Conservation (phyloP, 164 flowering plant species). For the Annona squamosa region DNA sequence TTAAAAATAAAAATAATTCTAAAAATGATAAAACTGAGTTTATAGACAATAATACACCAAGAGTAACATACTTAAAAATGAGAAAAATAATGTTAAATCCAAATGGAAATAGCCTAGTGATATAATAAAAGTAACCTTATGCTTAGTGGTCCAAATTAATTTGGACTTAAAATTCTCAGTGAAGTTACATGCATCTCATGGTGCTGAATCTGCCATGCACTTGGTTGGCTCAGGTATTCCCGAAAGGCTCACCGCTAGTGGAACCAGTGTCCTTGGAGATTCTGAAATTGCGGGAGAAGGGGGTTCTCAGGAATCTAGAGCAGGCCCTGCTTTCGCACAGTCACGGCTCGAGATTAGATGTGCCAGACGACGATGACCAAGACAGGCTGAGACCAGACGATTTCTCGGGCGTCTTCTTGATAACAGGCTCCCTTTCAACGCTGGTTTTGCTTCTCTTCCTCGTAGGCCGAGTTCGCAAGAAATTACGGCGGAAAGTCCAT, state of each 20-base stretch:
- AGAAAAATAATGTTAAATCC: too few species aligned
- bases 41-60: too few species aligned
- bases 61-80: too few species aligned
- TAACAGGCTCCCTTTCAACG: constrained; percentile 13
- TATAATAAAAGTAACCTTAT: too few species aligned
- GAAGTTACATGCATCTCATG: too few species aligned
- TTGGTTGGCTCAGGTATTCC: constrained; percentile 12
- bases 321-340: neutral
- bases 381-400: constrained; percentile 8
- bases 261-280: constrained; percentile 12
- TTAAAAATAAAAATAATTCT: too few species aligned
- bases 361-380: constrained; percentile 1
- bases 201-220: too few species aligned
- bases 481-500: neutral
- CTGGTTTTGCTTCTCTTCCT: constrained; percentile 5
- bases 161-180: too few species aligned
- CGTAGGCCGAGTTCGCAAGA: neutral
- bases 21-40: too few species aligned
- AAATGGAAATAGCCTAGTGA: too few species aligned
- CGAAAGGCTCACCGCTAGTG: constrained; percentile 15
- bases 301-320: constrained; percentile 10
- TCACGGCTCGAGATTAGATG: constrained; percentile 1
- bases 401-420: constrained; percentile 18
- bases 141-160: too few species aligned
- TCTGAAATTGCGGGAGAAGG: constrained; percentile 12